Evolutionary conservation across 345 rosid genomes (phyloP), one percentile per base, ranked within the genome.

Genomic region (Eucalyptus regnans): DNA sequence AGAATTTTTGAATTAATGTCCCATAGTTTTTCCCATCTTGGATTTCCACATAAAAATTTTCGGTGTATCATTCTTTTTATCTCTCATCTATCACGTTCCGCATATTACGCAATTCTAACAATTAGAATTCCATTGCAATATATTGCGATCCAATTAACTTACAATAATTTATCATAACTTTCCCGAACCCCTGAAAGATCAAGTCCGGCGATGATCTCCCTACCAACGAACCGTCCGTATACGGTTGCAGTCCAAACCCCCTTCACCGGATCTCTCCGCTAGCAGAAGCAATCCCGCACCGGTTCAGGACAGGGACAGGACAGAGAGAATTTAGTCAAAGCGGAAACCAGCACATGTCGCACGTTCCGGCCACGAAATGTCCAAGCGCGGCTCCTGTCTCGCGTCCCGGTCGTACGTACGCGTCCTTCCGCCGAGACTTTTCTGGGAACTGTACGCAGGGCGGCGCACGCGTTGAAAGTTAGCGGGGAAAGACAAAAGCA

Each of bases 31-130:
- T 52, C 23, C 4, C 18, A 52, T 18, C 56, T 52, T 52, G 18
- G 22, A 52, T 52, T 52, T 52, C 2, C 58, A 52, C 10, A 52
- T 18, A 52, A 18, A 52, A 7, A 18, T 18, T 1, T 52, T 0
- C 3, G 7, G 0, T 8, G 5, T 7, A 4, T 20, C 5, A 1
- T 52, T 52, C 2, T 52, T 52, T 0, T 52, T 52, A 18, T 18
- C 4, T 20, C 4, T 52, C 22, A 52, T 52, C 0, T 52, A 18
- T 7, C 7, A 52, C 1, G 0, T 52, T 46, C 49, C 12, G 49
- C 49, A 46, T 46, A 46, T 46, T 18, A 52, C 0, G 4, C 56
- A 52, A 52, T 52, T 52, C 56, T 52, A 52, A 17, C 9, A 1
- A 18, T 52, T 52, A 18, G 5, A 52, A 18, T 18, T 52, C 10